Base-by-base conservation (phyloP, 352 stramenopile species). In the Phytophthora sojae region DNA sequence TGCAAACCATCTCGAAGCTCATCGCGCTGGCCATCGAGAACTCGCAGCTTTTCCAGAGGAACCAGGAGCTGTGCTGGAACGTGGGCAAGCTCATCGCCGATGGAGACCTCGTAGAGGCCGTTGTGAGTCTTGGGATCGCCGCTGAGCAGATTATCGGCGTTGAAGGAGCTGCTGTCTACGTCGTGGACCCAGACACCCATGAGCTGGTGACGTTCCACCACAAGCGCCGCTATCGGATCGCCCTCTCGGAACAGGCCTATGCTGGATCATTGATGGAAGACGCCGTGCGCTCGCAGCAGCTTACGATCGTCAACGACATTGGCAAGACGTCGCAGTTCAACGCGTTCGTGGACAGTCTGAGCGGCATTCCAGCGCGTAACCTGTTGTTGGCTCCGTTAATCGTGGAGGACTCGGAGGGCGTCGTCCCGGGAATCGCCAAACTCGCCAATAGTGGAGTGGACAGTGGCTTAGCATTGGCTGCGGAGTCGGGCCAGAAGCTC, bases 1-100 rank as follows among this genome's bases (percentile, higher is more conserved):
- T 94, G 25, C 73, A 86, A 42, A 91, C 85, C 1, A 91, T 94
- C 51, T 84, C 87, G 1, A 92, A 94, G 53, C 71, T 94, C 35
- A 93, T 94, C 32, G 87, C 85, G 12, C 67, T 94, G 21, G 86
- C 86, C 4, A 94, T 94, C 23, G 85, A 94, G 32, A 93, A 94
- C 70, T 93, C 83, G 21, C 86, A 93, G 56, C 61, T 93, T 21
- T 94, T 94, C 61, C 86, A 94, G 59, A 89, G 90, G 55, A 94
- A 86, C 30, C 86, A 94, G 47, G 85, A 85, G 61, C 61, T 93
- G 4, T 91, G 83, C 49, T 80, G 76, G 52, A 83, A 85, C 53
- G 68, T 94, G 9, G 86, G 86, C 6, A 83, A 86, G 39, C 67
- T 93, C 4, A 92, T 94, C 47, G 76, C 75, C 0, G 70, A 88